Base-by-base conservation (phyloP, 2,329 filamentous ascomycete species). In the Coniochaeta sp. region DNA sequence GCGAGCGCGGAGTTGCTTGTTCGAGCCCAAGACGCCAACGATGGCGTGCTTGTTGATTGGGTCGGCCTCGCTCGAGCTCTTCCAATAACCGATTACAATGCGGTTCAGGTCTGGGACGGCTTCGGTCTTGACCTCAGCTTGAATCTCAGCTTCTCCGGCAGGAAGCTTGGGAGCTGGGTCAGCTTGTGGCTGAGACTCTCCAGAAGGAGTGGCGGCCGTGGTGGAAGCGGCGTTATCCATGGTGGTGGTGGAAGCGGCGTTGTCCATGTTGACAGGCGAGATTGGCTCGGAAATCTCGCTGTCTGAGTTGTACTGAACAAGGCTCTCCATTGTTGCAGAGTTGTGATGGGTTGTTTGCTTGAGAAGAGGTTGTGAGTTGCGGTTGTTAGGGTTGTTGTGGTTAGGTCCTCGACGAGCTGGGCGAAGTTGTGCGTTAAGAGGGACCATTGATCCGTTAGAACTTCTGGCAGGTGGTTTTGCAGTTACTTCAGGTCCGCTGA, bases 1-100 rank as follows among this genome's bases (percentile, higher is more conserved):
- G 61, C 85, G 85, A 51, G 84, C 79, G 0, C 82, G 70, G 61
- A 86, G 85, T 75, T 82, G 83, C 56, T 84, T 81, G 51, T 83
- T 83, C 16, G 75, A 74, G 1, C 80, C 80, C 0, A 85, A 65
- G 10, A 85, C 82, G 3, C 82, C 82, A 51, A 79, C 81, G 0
- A 85, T 79, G 0, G 81, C 82, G 58, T 85, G 82, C 50, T 80
- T 79, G 59, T 85, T 73, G 10, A 67, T 65, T 2, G 68, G 61
- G 2, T 73, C 64, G 0, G 61, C 35, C 48, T 78, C 75, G 28
- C 69, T 74, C 0, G 81, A 85, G 12, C 75, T 72, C 50, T 69
- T 72, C 82, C 82, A 86, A 59, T 75, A 77, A 0, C 82, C 82
- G 2, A 86, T 63, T 2, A 83, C 65, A 48, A 83, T 80, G 8